These are phyloP conservation scores for Lizanozyma gosingica DNA, from an alignment of 1,139 yeast species.

Conservation along the genomic window DNA sequence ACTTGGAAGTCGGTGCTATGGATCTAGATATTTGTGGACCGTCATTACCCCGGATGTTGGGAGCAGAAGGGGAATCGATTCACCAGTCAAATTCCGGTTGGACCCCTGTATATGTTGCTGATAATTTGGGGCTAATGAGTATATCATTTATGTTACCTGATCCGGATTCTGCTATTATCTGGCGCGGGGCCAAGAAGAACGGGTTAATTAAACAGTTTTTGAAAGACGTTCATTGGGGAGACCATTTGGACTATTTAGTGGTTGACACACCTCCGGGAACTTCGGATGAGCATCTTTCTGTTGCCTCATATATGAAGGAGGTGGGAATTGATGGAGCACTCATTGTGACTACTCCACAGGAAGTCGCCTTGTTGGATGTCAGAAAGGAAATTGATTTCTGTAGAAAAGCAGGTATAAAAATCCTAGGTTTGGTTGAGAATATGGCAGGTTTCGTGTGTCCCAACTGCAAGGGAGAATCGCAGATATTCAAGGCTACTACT, in stretches of 20 bases:
- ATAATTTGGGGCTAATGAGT: conserved; percentile 91
- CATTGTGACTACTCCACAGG: conserved; percentile 95
- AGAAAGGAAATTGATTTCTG: conserved; percentile 95
- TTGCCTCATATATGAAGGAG: conserved; percentile 79
- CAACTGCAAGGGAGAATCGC: conserved; percentile 79
- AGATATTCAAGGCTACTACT: conserved; percentile 89
- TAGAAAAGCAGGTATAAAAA: conserved; percentile 75
- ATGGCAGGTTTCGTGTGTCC: conserved; percentile 99
- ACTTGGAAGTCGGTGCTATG: conserved; percentile 88
- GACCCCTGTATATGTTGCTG: conserved; percentile 95
- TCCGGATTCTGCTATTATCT: conserved; percentile 86
- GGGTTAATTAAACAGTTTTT: conserved; percentile 89
- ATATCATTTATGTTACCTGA: conserved; percentile 94
- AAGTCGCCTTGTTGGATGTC: conserved; percentile 89
- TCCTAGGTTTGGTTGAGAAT: conserved; percentile 89
- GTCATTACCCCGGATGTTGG: conserved; percentile 89
- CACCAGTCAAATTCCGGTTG: conserved; percentile 91
- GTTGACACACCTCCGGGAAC: conserved; percentile 99
- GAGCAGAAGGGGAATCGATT: conserved; percentile 78
- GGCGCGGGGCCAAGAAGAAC: conserved; percentile 96
- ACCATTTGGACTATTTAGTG: conserved; percentile 68
- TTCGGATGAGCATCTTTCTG: conserved; percentile 90
- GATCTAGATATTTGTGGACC: conserved; percentile 98
- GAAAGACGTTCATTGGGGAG: conserved; percentile 96
- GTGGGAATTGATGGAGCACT: conserved; percentile 94